phyloP scores from a whole-genome alignment of 305 asterid species.

The Salvia sclarea region DNA sequence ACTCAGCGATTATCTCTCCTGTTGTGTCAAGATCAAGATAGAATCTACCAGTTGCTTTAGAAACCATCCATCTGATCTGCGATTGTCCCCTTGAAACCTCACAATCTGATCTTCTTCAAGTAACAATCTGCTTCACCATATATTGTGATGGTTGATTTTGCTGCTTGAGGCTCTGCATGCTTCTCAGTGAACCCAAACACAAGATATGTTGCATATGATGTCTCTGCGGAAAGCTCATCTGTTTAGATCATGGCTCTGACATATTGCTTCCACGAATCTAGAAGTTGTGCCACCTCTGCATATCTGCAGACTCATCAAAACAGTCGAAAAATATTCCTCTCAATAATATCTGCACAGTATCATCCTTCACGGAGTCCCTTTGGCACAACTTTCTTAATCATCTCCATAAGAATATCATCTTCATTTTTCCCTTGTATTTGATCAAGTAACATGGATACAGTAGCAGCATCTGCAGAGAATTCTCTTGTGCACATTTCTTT shows the following conservation, averaged over 20 bases:
- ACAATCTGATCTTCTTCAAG: not conserved
- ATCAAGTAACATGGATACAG: slow-evolving; percentile 3
- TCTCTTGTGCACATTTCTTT: slow-evolving; percentile 11
- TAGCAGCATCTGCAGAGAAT: not conserved
- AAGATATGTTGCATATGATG: slow-evolving; percentile 41
- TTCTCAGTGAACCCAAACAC: slow-evolving; percentile 27
- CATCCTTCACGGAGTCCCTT: not conserved
- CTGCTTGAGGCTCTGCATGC: slow-evolving; percentile 3
- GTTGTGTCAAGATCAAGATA: slow-evolving; percentile 21
- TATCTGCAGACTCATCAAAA: slow-evolving; percentile 33
- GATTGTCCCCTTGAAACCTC: not conserved
- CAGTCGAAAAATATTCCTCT: not conserved
- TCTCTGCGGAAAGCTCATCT: slow-evolving; percentile 32
- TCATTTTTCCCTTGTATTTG: not conserved
- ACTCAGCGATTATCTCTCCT: slow-evolving; percentile 32
- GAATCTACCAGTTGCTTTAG: slow-evolving; percentile 34
- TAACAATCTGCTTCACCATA: not conserved
- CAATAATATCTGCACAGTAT: not conserved
- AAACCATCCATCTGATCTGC: slow-evolving; percentile 40
- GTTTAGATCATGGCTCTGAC: slow-evolving; percentile 33
- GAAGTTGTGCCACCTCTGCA: slow-evolving; percentile 40
- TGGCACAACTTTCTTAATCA: not conserved
- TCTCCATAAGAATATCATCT: not conserved
- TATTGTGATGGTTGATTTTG: slow-evolving; percentile 24
- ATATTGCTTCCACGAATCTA: not conserved